phyloP scores from a whole-genome alignment of 345 rosid species.

The Gossypium ekmanianum region DNA sequence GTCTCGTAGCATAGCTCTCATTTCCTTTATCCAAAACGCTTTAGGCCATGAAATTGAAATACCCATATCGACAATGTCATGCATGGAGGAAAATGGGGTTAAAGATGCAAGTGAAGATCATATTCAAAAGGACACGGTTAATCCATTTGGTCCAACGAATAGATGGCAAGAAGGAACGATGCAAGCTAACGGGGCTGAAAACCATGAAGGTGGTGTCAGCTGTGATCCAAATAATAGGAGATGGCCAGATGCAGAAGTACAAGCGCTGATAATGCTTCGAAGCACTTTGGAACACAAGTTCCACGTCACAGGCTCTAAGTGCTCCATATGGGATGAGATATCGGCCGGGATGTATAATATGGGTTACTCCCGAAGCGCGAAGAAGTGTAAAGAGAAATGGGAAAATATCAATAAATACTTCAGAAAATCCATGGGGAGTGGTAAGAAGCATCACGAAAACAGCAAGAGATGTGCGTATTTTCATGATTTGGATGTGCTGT shows the following conservation, averaged over 20 bases:
- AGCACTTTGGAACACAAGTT: slow-evolving; percentile 43
- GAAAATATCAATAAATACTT: slow-evolving; percentile 76
- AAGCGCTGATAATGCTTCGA: slow-evolving; percentile 56
- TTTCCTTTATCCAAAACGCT: slow-evolving; percentile 50
- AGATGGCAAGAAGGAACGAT: slow-evolving; percentile 29
- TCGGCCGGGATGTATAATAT: slow-evolving; percentile 46
- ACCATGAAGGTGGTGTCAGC: neutral
- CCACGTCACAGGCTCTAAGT: slow-evolving; percentile 30
- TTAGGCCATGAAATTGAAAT: slow-evolving; percentile 39
- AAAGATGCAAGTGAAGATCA: slow-evolving; percentile 19
- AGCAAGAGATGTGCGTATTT: slow-evolving; percentile 48
- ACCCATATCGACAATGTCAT: slow-evolving; percentile 23
- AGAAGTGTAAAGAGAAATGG: slow-evolving; percentile 86
- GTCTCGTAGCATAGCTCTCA: slow-evolving; percentile 52
- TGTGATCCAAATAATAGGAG: slow-evolving; percentile 32
- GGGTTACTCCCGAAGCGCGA: slow-evolving; percentile 60
- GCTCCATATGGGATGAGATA: slow-evolving; percentile 62
- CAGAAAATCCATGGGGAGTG: slow-evolving; percentile 42
- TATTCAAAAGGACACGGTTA: slow-evolving; percentile 18
- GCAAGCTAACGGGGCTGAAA: neutral
- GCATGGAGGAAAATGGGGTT: slow-evolving; percentile 24
- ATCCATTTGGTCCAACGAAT: slow-evolving; percentile 1
- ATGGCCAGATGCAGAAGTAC: slow-evolving; percentile 55
- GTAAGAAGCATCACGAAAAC: slow-evolving; percentile 42
- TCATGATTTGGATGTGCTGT: slow-evolving; percentile 41